These are phyloP conservation scores for Trifolium pratense DNA, from an alignment of 306 rosid genomes.

Conservation along the genomic window DNA sequence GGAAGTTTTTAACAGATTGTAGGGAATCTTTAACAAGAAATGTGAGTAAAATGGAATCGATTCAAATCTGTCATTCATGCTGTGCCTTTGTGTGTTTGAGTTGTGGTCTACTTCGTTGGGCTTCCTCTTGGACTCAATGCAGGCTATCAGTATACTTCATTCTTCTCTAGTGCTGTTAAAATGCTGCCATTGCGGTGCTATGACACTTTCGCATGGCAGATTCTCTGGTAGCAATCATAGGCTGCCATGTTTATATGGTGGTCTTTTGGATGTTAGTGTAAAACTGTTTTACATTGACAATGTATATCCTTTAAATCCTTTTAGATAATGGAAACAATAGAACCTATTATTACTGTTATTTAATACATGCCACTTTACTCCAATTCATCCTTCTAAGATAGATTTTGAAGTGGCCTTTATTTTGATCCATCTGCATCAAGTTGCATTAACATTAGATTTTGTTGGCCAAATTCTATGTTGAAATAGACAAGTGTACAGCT, in stretches of 20 bases:
- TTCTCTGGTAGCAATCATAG: neutral
- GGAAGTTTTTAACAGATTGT: neutral
- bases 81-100: neutral
- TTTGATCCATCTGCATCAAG: constrained; percentile 8
- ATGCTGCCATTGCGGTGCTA: neutral
- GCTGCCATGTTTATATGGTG: neutral
- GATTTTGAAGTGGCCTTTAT: constrained; percentile 10
- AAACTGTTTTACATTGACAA: neutral
- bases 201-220: neutral
- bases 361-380: neutral
- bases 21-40: neutral
- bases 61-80: neutral
- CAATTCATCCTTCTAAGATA: neutral
- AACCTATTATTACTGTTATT: neutral
- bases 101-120: neutral
- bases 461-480: constrained; percentile 18
- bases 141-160: neutral
- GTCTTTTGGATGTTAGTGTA: neutral
- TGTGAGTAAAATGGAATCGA: neutral
- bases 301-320: neutral
- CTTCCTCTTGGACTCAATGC: neutral
- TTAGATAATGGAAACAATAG: neutral
- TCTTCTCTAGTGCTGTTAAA: neutral
- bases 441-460: constrained; percentile 21
- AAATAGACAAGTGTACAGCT: constrained; percentile 22